Base-by-base conservation (phyloP, 2,329 filamentous ascomycete genomes). In the Phaeomoniella chlamydospora region DNA sequence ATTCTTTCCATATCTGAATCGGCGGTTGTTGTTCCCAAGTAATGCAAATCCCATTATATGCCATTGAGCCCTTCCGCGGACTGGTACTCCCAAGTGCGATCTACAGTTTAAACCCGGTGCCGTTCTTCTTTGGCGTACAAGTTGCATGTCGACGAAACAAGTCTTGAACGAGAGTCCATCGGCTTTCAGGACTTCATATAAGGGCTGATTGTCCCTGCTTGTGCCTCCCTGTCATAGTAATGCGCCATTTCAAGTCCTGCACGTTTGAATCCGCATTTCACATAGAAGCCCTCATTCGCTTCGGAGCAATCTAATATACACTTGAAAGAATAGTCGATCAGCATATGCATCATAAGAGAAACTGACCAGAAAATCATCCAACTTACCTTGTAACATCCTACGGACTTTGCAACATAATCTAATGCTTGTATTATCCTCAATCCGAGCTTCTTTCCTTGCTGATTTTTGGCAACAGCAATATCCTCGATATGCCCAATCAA, bases 381-480 rank as follows among this genome's bases (percentile, higher is more conserved):
- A 53, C 53, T 39, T 53, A 70, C 68, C 79, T 85, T 96, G 63
- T 96, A 96, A 62, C 88, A 96, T 37, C 88, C 90, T 39, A 90
- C 78, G 55, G 85, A 74, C 55, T 84, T 76, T 37, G 87, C 86
- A 41, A 96, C 77, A 54, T 71, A 80, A 60, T 96, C 87, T 53
- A 98, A 70, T 5, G 88, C 86, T 63, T 96, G 84, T 50, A 96
- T 96, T 46, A 96, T 80, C 46, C 85, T 74, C 52, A 94, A 65
- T 3, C 90, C 90, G 31, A 96, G 69, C 64, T 94, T 94, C 74
- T 96, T 94, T 48, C 90, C 90, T 61, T 96, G 90, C 63, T 96
- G 86, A 50, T 92, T 83, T 62, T 87, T 86, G 45, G 83, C 77
- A 26, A 98, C 87, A 13, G 88, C 87, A 55, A 98, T 94, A 56